phyloP scores from a whole-genome alignment of 2,329 filamentous ascomycete species.

The Hysterium pulicare region DNA sequence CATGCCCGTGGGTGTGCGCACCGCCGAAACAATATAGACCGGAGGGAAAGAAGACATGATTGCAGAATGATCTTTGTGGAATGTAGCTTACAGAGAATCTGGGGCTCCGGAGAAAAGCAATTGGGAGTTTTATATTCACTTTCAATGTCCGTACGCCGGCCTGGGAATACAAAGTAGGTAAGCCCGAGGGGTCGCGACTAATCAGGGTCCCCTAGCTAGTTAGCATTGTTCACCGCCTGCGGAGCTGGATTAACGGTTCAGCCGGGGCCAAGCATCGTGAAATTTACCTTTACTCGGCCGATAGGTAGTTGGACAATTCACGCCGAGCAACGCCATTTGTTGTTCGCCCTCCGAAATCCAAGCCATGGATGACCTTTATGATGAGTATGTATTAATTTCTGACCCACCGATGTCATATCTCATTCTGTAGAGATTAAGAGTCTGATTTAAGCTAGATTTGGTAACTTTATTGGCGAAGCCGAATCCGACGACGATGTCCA shows the following conservation, averaged over 20 bases:
- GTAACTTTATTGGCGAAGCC: constrained; percentile 96
- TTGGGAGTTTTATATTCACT: too few relatives aligned
- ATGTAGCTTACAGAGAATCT: too few relatives aligned
- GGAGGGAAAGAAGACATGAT: constrained; percentile 76
- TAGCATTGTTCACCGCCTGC: neutral
- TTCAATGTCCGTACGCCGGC: neutral
- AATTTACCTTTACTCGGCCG: too few relatives aligned
- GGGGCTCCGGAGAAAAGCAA: too few relatives aligned
- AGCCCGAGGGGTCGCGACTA: neutral
- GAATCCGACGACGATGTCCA: constrained; percentile 85
- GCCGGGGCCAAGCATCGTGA: too few relatives aligned
- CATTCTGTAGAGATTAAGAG: neutral
- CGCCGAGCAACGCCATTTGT: too few relatives aligned
- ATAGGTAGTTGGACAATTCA: too few relatives aligned
- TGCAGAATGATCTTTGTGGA: constrained; percentile 63
- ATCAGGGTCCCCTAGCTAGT: neutral
- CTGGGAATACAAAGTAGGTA: neutral
- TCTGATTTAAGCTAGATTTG: constrained; percentile 62
- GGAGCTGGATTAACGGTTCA: too few relatives aligned
- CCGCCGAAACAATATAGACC: constrained; percentile 93
- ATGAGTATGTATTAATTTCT: constrained; percentile 62
- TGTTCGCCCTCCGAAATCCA: constrained; percentile 18
- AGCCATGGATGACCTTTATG: constrained; percentile 91
- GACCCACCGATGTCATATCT: neutral
- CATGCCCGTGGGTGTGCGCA: constrained; percentile 85